Conservation (phyloP, 768 basidiomycete species). For the Hericium alpestre region DNA sequence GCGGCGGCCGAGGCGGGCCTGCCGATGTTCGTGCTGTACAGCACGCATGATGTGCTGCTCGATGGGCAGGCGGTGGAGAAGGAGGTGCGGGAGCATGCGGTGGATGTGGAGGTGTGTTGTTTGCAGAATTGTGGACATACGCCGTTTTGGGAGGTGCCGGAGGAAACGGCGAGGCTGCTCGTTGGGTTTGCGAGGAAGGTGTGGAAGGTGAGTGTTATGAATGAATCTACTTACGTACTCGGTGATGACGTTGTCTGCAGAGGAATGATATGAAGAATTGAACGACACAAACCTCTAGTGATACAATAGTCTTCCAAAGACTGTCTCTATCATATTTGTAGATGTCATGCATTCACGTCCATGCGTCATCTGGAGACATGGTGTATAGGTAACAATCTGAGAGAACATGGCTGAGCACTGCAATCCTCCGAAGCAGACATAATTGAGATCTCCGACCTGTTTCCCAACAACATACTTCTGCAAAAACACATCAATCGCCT, state of each 20-base stretch:
- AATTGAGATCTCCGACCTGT: too few relatives aligned
- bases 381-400: too few relatives aligned
- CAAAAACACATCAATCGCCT: conserved; percentile 8
- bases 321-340: too few relatives aligned
- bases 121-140: conserved; percentile 14
- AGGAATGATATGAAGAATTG: too few relatives aligned
- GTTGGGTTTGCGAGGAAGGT: conserved; percentile 20
- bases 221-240: conserved; percentile 42
- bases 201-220: conserved; percentile 24
- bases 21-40: not conserved
- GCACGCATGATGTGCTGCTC: not conserved
- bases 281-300: too few relatives aligned
- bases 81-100: not conserved
- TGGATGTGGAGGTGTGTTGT: not conserved
- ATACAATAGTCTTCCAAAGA: too few relatives aligned
- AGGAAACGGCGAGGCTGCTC: conserved; percentile 21
- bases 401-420: too few relatives aligned
- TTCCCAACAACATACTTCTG: not conserved
- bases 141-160: conserved; percentile 10
- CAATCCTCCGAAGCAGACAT: too few relatives aligned
- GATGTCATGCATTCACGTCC: not conserved
- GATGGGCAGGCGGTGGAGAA: not conserved
- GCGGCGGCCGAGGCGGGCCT: not conserved
- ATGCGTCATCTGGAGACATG: too few relatives aligned
- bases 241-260: conserved; percentile 40